These are phyloP conservation scores for Hirschioporus abietinus DNA, from an alignment of 768 basidiomycete species.

Conservation along the genomic window DNA sequence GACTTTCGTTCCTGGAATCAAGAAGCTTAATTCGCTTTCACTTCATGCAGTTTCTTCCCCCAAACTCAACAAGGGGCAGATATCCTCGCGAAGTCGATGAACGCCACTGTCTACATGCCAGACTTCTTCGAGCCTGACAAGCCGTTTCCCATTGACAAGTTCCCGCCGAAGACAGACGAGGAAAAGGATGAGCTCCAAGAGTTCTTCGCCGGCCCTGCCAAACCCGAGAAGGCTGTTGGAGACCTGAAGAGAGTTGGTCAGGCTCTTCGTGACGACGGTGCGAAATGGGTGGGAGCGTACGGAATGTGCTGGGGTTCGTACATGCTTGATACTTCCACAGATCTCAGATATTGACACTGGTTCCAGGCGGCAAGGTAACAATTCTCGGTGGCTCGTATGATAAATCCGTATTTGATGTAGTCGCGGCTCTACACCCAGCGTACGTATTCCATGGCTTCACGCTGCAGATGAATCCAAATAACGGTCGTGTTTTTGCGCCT, in stretches of 20 bases:
- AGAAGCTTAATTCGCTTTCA: not conserved
- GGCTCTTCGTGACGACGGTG: constrained; percentile 36
- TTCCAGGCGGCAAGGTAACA: constrained; percentile 45
- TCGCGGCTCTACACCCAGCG: constrained; percentile 55
- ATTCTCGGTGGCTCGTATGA: constrained; percentile 32
- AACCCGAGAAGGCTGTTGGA: constrained; percentile 30
- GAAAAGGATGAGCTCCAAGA: constrained; percentile 47
- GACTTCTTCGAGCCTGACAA: constrained; percentile 55
- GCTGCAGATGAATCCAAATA: not conserved
- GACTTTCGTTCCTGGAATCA: not conserved
- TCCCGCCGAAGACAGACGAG: constrained; percentile 49
- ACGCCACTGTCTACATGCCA: constrained; percentile 58
- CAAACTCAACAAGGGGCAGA: constrained; percentile 65
- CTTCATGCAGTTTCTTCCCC: constrained; percentile 41
- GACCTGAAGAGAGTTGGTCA: constrained; percentile 40
- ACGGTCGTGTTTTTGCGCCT: not conserved
- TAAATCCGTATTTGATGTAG: constrained; percentile 40
- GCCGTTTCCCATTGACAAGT: constrained; percentile 43
- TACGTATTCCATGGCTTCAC: constrained; percentile 24
- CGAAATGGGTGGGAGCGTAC: constrained; percentile 41
- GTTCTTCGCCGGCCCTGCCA: constrained; percentile 55
- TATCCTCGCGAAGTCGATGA: constrained; percentile 47
- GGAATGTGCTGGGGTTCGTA: constrained; percentile 54
- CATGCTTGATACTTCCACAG: not conserved
- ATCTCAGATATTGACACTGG: not conserved